Conservation (phyloP, 257 asterid species). For the Solanum lycopersicoides region DNA sequence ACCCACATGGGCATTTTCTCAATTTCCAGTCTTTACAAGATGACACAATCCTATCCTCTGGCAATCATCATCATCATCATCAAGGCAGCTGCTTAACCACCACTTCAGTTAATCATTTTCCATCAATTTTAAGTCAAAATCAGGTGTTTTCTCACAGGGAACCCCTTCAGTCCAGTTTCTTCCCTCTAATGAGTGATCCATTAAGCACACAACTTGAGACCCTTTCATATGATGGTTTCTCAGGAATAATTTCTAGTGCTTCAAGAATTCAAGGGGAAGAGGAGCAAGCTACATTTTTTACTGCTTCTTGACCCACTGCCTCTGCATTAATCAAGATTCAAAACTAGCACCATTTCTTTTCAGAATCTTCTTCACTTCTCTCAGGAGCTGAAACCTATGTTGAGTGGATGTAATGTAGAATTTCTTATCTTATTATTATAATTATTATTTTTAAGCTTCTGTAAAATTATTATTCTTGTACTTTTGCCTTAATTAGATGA, state of each 20-base stretch:
- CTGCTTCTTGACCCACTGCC: neutral
- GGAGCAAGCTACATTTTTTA: neutral
- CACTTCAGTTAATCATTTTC: neutral
- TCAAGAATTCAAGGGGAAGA: neutral
- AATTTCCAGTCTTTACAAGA: neutral
- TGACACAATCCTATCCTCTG: neutral
- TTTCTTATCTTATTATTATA: neutral
- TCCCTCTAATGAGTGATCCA: slow-evolving; percentile 76
- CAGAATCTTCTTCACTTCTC: neutral
- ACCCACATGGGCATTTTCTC: neutral
- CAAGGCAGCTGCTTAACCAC: neutral
- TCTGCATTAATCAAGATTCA: neutral
- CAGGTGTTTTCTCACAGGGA: slow-evolving; percentile 92
- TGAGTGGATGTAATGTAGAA: neutral
- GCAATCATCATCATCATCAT: neutral
- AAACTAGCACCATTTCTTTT: neutral
- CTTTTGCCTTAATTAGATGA: neutral
- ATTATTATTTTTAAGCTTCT: neutral
- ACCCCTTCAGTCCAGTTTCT: slow-evolving; percentile 99
- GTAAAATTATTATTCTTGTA: neutral
- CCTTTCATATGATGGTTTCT: neutral
- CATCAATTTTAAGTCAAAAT: slow-evolving; percentile 28
- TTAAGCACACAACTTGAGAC: neutral
- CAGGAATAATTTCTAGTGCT: neutral
- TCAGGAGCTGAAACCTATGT: neutral